A percentile compares a stretch with the other conserved stretches of the same genome.
Conservation (phyloP, 78 protist genomes). For the Isochrysis galbana region DNA sequence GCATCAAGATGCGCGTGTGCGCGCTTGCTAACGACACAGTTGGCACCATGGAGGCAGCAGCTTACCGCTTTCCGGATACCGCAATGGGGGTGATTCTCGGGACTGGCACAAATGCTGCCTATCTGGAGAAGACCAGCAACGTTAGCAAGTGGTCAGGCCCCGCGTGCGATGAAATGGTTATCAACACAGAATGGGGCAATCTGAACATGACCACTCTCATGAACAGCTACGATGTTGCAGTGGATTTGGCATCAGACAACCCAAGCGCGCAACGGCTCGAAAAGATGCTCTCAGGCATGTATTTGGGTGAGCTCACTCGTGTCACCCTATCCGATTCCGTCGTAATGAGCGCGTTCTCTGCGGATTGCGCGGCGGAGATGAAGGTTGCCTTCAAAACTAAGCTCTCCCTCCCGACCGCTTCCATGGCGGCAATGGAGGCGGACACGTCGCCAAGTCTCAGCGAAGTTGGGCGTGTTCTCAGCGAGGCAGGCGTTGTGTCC, state of each 20-base stretch:
- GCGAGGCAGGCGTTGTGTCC: not conserved
- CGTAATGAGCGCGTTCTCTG: not conserved
- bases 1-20: not conserved
- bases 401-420: not conserved
- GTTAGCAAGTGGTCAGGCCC: not conserved
- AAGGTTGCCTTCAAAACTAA: not conserved
- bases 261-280: conserved; percentile 39
- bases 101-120: conserved; percentile 61
- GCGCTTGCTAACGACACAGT: conserved; percentile 68
- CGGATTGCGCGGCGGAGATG: not conserved
- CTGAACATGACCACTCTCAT: not conserved
- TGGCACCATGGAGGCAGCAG: conserved; percentile 50
- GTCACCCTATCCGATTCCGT: not conserved
- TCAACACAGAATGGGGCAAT: conserved; percentile 64
- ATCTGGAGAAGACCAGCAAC: conserved; percentile 15
- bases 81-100: conserved; percentile 55
- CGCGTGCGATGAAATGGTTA: not conserved
- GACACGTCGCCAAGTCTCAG: not conserved
- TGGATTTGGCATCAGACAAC: conserved; percentile 39
- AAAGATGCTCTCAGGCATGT: conserved; percentile 62
- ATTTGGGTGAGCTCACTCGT: conserved; percentile 60
- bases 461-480: not conserved
- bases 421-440: not conserved
- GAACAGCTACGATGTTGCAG: not conserved
- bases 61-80: not conserved